phyloP scores from a whole-genome alignment of 768 basidiomycete genomes.

The Suillus occidentalis region DNA sequence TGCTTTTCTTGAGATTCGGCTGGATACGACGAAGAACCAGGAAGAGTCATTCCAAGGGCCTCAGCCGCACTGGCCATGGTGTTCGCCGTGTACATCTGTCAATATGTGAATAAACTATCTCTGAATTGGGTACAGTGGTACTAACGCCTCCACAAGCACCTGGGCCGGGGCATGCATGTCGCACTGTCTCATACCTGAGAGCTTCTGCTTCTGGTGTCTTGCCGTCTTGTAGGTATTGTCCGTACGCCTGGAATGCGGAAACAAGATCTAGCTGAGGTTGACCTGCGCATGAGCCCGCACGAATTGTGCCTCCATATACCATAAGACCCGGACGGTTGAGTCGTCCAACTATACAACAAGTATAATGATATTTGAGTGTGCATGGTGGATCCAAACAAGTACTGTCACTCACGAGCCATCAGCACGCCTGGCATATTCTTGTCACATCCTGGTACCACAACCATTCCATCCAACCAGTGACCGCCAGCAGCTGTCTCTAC shows the following conservation, averaged over 20 bases:
- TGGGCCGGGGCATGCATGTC: conserved; percentile 95
- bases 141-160: conserved; percentile 97
- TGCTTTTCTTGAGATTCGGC: conserved; percentile 90
- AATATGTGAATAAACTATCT: conserved; percentile 7
- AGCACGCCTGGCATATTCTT: conserved; percentile 99
- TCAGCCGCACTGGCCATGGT: conserved; percentile 98
- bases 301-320: conserved; percentile 97
- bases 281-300: conserved; percentile 88
- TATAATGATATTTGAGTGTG: conserved; percentile 6
- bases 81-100: conserved; percentile 95
- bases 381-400: neutral
- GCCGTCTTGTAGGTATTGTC: conserved; percentile 90
- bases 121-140: conserved; percentile 17
- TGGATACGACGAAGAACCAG: conserved; percentile 96
- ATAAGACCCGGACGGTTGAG: conserved; percentile 95
- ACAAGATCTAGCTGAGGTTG: conserved; percentile 90
- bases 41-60: conserved; percentile 93
- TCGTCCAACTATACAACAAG: conserved; percentile 66
- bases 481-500: conserved; percentile 96
- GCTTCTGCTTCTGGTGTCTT: conserved; percentile 80
- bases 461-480: conserved; percentile 98
- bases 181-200: conserved; percentile 81
- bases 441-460: conserved; percentile 96
- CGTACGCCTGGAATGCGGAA: conserved; percentile 97
- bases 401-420: conserved; percentile 79